Evolutionary conservation across 2,329 filamentous ascomycete genomes (phyloP).

Genomic region (Colletotrichum sansevieriae): DNA sequence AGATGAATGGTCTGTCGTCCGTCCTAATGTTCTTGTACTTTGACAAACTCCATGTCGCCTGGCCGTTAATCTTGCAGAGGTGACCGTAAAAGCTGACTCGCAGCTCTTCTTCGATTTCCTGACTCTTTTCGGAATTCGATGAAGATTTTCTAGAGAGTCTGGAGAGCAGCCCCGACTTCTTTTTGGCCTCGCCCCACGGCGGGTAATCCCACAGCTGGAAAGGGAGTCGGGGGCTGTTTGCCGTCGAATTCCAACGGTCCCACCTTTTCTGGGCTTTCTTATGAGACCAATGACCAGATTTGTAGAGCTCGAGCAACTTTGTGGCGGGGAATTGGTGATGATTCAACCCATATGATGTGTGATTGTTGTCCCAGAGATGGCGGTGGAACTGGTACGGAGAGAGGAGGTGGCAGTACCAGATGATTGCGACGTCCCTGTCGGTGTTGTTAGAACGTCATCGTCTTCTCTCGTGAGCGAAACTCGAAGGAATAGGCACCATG

Average conservation of each 20-base stretch:
- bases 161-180: slow-evolving; percentile 1
- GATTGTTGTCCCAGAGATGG: slow-evolving; percentile 37
- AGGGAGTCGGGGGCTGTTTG: slow-evolving; percentile 22
- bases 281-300: slow-evolving; percentile 36
- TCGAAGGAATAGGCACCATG: slow-evolving; percentile 16
- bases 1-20: slow-evolving; percentile 10
- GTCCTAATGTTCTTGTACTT: slow-evolving; percentile 1
- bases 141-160: neutral
- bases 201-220: slow-evolving; percentile 39
- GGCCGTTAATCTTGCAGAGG: no score
- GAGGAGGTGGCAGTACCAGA: slow-evolving; percentile 44
- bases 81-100: no score
- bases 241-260: slow-evolving; percentile 25
- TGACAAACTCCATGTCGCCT: no score
- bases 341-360: slow-evolving; percentile 38
- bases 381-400: slow-evolving; percentile 39
- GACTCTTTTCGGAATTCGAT: neutral
- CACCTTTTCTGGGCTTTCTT: slow-evolving; percentile 30
- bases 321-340: slow-evolving; percentile 41
- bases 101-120: neutral
- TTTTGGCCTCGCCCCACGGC: slow-evolving; percentile 20
- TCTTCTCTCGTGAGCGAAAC: neutral
- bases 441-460: neutral
- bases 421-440: slow-evolving; percentile 41
- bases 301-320: slow-evolving; percentile 17